Evolutionary conservation across 108 stramenopile species (phyloP), one percentile per base, ranked within the genome.

Genomic region (Pseudonitzschia pungens): DNA sequence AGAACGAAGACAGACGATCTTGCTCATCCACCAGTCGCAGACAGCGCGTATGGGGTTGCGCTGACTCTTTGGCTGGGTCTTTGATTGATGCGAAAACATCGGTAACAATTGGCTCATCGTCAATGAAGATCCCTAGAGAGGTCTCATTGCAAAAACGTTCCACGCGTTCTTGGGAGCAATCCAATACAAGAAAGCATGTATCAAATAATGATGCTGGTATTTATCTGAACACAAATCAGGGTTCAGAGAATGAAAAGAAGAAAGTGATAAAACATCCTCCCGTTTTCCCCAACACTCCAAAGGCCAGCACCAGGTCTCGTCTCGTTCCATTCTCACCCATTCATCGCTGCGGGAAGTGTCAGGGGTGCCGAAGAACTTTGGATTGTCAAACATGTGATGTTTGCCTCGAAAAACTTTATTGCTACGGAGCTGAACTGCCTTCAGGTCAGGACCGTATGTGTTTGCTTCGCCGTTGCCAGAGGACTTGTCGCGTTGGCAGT

Each of bases 291-390:
- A 41, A 8, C 14, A 33, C 32, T 21, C 60, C 60, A 10, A 62
- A 33, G 27, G 3, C 36, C 33, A 33, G 9, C 32, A 14, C n/a
- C 8, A 36, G 31, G 18, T 33, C 32, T 62, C 33, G 33, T 21
- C 8, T 62, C 15, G 60, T 62, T 62, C 60, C 60, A n/a, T 40
- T 62, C 40, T 33, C 60, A 41, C 29, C 60, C 36, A 62, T 14
- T 7, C 11, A 62, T 62, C 36, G 60, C 60, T 75, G 80, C 72
- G 80, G 80, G 45, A 81, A 68, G 52, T 81, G 80, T 55, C 20
- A 64, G 50, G 80, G 77, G 12, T 78, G 77, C 31, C 36, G 31
- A 54, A 65, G 64, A 56, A 43, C 24, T 16, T 68, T 68, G 43
- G 71, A 72, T 68, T 78, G 77, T 68, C 42, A 71, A 53, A 78